Percentiles rank a stretch among this genome's conserved stretches.
Evolutionary conservation across 1,284 basidiomycete species (phyloP).

Genomic region (Tilletia indica): DNA sequence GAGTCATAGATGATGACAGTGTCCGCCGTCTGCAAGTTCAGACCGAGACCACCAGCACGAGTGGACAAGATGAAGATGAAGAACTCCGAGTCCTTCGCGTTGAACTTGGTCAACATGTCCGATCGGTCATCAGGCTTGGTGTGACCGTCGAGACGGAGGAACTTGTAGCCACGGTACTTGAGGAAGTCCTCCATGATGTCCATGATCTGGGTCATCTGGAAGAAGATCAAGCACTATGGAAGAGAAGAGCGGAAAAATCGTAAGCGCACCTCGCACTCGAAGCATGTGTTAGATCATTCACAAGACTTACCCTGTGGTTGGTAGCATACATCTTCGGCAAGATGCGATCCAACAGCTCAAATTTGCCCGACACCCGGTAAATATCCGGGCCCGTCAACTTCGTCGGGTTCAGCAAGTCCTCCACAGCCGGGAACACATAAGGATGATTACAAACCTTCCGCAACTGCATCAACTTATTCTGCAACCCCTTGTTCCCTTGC

Average conservation of each 20-base stretch:
- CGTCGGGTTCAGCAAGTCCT: constrained; percentile 81
- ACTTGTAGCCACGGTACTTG: constrained; percentile 82
- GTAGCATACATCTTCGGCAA: constrained; percentile 91
- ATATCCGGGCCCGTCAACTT: constrained; percentile 76
- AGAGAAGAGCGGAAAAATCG: constrained; percentile 44
- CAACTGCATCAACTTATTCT: constrained; percentile 98
- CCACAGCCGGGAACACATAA: constrained; percentile 88
- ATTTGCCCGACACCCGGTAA: constrained; percentile 84
- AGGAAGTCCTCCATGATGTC: constrained; percentile 99
- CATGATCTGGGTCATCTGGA: constrained; percentile 99
- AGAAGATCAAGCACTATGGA: constrained; percentile 74
- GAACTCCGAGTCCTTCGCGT: constrained; percentile 83
- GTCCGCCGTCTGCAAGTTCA: constrained; percentile 97
- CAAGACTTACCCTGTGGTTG: constrained; percentile 73
- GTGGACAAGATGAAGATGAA: constrained; percentile 85
- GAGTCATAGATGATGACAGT: constrained; percentile 91
- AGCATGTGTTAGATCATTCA: background rate
- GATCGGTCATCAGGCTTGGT: constrained; percentile 98
- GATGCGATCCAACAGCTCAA: constrained; percentile 88
- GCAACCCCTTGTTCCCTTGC: constrained; percentile 63
- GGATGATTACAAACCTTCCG: constrained; percentile 89
- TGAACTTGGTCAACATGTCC: constrained; percentile 83
- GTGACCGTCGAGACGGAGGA: constrained; percentile 92
- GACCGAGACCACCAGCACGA: constrained; percentile 91
- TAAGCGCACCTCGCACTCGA: too few relatives aligned